A percentile compares a stretch with the other conserved stretches of the same genome.
Conservation (phyloP, 306 rosid genomes). For the Dalbergia cultrata region DNA sequence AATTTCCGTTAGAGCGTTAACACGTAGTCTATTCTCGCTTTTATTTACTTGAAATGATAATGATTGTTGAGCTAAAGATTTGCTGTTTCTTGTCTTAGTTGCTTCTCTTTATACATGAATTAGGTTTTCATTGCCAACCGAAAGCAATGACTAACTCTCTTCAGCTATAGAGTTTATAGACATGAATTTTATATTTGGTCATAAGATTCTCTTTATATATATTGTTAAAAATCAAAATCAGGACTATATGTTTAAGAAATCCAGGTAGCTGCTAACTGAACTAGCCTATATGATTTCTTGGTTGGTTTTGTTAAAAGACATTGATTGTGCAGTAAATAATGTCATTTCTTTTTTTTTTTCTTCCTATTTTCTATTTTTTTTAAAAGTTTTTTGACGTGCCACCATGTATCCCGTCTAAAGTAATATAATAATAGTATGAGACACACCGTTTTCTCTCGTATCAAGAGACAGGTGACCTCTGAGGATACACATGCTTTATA, state of each 20-base stretch:
- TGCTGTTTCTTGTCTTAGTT: neutral
- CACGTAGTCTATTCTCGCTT: neutral
- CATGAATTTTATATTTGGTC: no score
- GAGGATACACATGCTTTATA: slow-evolving; percentile 30
- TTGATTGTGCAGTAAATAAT: neutral
- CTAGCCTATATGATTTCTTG: no score
- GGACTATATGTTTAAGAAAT: no score
- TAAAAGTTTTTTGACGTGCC: neutral
- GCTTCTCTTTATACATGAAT: neutral
- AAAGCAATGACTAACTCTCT: no score
- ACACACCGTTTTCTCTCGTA: neutral
- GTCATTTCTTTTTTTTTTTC: no score
- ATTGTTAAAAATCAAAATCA: no score
- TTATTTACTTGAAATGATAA: neutral
- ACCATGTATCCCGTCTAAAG: neutral
- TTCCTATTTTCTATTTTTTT: neutral
- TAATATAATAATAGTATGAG: neutral
- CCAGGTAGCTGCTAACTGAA: no score
- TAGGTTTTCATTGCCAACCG: no score
- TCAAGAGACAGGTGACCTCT: neutral
- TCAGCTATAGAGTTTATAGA: no score
- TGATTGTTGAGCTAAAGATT: neutral
- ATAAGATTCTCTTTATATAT: no score
- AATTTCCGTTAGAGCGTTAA: slow-evolving; percentile 3
- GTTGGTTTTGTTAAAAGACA: neutral